Evolutionary conservation across 805 yeast species (phyloP), one percentile per base, ranked within the genome.

Genomic region (Pichia nakasei): DNA sequence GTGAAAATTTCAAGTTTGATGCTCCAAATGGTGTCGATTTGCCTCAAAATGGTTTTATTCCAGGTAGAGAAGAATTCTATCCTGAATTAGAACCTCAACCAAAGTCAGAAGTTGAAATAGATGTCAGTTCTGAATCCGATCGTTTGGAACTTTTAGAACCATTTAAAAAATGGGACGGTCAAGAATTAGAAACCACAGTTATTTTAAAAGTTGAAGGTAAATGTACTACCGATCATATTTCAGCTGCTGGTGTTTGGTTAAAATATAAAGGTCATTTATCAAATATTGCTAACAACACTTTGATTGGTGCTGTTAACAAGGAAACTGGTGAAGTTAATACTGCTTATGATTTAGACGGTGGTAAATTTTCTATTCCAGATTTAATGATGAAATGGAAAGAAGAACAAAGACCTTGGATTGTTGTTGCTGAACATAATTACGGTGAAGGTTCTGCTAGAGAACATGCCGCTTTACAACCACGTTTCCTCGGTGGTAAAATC

Each of bases 391-490:
- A 85, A 65, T 93, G 97, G 97, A 89, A 91, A 64, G 70, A 78
- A 41, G 93, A 86, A 48, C 54, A 66, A 17, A 75, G 84, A 55
- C 93, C 94, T 19, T 91, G 98, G 98, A 75, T 80, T 52, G 97
- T 93, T 37, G 83, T 93, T 51, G 97, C 97, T 43, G 98, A 93
- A 65, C 96, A 93, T 63, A 91, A 91, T 67, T 93, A 91, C 60
- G 98, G 98, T 68, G 98, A 91, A 71, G 98, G 98, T 57, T 89
- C 97, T 40, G 97, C 98, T 27, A 85, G 98, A 76, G 98, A 91
- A 65, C 98, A 91, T 59, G 98, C 98, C 38, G 97, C 97, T 15
- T 72, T 93, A 53, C 86, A 93, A 29, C 98, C 97, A 45, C 77
- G 94, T 66, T 93, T 85, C 71, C 73, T 93, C 37, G 97, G 97